Evolutionary conservation across 805 yeast species (phyloP).

Genomic region (Myxozyma mucilagina): DNA sequence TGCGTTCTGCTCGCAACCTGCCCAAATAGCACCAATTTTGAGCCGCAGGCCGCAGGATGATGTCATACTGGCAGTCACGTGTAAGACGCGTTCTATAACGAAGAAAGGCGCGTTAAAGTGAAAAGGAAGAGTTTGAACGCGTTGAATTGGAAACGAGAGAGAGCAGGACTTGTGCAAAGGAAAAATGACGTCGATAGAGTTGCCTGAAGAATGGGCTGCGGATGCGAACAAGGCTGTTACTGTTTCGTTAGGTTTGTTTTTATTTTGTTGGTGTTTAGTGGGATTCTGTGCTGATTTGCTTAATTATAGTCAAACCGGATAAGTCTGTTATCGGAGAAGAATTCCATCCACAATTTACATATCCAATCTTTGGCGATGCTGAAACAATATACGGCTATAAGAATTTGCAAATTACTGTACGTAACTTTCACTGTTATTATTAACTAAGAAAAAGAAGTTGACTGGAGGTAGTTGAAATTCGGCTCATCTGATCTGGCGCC

Average conservation of each 20-base stretch:
- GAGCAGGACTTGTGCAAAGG: not conserved
- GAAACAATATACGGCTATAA: constrained; percentile 86
- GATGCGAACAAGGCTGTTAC: constrained; percentile 69
- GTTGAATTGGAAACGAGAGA: not conserved
- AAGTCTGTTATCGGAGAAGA: constrained; percentile 30
- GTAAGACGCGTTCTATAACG: not conserved
- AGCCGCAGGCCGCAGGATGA: no score
- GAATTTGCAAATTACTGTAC: constrained; percentile 59
- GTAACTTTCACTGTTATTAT: not conserved
- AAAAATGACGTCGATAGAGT: not conserved
- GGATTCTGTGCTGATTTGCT: not conserved
- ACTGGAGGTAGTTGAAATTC: constrained; percentile 50
- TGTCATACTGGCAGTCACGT: constrained; percentile 1
- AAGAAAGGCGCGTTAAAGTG: not conserved
- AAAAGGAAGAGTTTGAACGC: not conserved
- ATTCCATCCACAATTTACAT: constrained; percentile 80
- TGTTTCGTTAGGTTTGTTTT: constrained; percentile 45
- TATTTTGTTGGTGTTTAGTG: not conserved
- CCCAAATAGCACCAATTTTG: no score
- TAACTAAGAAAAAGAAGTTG: not conserved
- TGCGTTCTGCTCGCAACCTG: not conserved
- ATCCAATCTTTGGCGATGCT: constrained; percentile 89
- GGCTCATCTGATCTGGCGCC: constrained; percentile 77
- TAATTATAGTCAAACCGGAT: constrained; percentile 11
- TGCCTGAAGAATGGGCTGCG: constrained; percentile 68